These are phyloP conservation scores for Penicillium macrosclerotiorum DNA, from an alignment of 495 filamentous ascomycete species.

Conservation along the genomic window DNA sequence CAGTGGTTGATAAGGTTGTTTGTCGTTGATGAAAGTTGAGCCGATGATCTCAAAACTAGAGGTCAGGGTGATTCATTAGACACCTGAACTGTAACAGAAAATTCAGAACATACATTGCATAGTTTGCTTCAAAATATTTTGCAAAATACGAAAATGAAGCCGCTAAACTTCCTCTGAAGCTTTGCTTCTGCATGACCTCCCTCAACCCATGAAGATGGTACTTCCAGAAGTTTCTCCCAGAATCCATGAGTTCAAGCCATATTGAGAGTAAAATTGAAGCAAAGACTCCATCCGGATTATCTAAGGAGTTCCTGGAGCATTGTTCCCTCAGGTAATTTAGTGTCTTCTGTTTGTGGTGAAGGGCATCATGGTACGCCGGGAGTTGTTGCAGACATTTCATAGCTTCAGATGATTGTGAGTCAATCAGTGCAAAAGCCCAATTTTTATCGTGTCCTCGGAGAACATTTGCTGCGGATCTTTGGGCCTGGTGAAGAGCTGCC, in stretches of 20 bases:
- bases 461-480: neutral
- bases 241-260: slow-evolving; percentile 20
- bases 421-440: neutral
- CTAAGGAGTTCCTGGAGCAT: neutral
- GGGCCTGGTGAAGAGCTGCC: slow-evolving; percentile 17
- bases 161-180: neutral
- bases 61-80: neutral
- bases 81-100: too few species aligned
- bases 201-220: slow-evolving; percentile 16
- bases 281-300: slow-evolving; percentile 13
- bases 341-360: slow-evolving; percentile 15
- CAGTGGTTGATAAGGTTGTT: slow-evolving; percentile 8
- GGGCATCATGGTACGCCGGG: slow-evolving; percentile 5
- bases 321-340: slow-evolving; percentile 9
- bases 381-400: neutral
- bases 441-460: neutral
- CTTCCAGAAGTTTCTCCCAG: slow-evolving; percentile 17
- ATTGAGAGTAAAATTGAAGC: slow-evolving; percentile 18
- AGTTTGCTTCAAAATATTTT: slow-evolving; percentile 2
- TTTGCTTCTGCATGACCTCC: slow-evolving; percentile 6
- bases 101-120: neutral
- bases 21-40: slow-evolving; percentile 5
- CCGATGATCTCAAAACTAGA: slow-evolving; percentile 9
- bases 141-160: neutral
- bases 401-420: neutral